These are phyloP conservation scores for Mortierella sp. DNA, from an alignment of 371 early-diverging fungal genomes.

Conservation along the genomic window DNA sequence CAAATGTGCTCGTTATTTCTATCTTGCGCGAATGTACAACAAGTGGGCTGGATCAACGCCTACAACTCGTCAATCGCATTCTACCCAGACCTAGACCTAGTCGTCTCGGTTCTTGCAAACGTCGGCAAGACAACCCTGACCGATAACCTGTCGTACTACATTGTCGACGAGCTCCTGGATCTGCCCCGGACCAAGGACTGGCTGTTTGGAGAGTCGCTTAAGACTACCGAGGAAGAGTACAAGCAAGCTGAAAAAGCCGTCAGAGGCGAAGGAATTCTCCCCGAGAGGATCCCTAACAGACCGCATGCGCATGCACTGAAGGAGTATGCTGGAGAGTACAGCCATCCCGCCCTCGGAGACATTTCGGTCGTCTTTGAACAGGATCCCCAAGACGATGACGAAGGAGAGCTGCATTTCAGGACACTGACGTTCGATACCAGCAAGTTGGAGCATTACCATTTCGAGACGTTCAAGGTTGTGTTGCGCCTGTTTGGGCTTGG, in stretches of 20 bases:
- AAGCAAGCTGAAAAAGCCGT: not conserved
- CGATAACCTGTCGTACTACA: not conserved
- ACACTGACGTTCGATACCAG: not conserved
- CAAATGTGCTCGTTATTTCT: not conserved
- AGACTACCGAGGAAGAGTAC: not conserved
- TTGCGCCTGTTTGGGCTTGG: not conserved
- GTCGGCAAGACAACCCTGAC: not conserved
- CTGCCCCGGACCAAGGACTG: constrained; percentile 20
- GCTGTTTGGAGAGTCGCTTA: constrained; percentile 1
- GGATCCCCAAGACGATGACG: not conserved
- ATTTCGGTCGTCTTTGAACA: not conserved
- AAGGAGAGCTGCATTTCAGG: not conserved
- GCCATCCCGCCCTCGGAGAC: not conserved
- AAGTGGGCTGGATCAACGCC: not conserved
- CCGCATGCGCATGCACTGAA: constrained; percentile 1
- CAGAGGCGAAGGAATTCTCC: not conserved
- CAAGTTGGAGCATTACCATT: constrained; percentile 22
- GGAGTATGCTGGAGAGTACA: constrained; percentile 16
- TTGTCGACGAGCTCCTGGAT: constrained; percentile 22
- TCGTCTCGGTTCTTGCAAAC: constrained; percentile 10
- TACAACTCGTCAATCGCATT: not conserved
- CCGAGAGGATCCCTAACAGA: constrained; percentile 15
- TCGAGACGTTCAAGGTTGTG: constrained; percentile 5
- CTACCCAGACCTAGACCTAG: constrained; percentile 13
- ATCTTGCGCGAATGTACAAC: not conserved